A percentile compares a stretch with the other conserved stretches of the same genome.
Conservation (phyloP, 2,329 filamentous ascomycete species). For the Thelonectria rubi region DNA sequence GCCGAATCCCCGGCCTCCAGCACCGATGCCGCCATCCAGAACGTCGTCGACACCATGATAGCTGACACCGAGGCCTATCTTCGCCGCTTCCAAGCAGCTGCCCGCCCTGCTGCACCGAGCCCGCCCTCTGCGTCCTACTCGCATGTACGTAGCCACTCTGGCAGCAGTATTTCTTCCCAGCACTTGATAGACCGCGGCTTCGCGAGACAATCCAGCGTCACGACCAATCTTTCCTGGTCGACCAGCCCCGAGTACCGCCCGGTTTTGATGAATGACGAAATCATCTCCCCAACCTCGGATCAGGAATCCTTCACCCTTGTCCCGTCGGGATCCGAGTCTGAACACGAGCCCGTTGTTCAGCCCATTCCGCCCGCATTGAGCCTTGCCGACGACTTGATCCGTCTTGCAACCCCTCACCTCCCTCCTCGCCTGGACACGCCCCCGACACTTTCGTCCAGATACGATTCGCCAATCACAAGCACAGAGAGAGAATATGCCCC, state of each 20-base stretch:
- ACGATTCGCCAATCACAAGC: slow-evolving; percentile 23
- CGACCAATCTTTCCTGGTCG: slow-evolving; percentile 33
- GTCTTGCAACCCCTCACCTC: slow-evolving; percentile 39
- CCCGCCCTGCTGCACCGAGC: slow-evolving; percentile 29
- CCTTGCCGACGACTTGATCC: slow-evolving; percentile 35
- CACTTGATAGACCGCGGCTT: slow-evolving; percentile 29
- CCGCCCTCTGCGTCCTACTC: slow-evolving; percentile 36
- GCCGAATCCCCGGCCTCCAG: slow-evolving; percentile 36
- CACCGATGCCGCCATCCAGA: slow-evolving; percentile 31
- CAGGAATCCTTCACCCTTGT: slow-evolving; percentile 35
- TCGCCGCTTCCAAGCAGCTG: slow-evolving; percentile 33
- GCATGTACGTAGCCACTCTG: slow-evolving; percentile 36
- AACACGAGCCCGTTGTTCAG: slow-evolving; percentile 18
- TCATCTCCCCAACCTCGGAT: slow-evolving; percentile 11
- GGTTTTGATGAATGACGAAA: slow-evolving; percentile 19
- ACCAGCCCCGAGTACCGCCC: slow-evolving; percentile 29
- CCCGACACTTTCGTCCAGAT: slow-evolving; percentile 30
- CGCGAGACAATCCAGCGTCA: slow-evolving; percentile 33
- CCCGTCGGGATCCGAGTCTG: slow-evolving; percentile 25
- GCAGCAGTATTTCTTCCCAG: slow-evolving; percentile 35
- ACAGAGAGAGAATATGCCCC: neutral
- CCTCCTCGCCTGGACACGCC: slow-evolving; percentile 39
- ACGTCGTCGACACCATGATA: slow-evolving; percentile 39
- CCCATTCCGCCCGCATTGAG: slow-evolving; percentile 17
- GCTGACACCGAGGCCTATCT: slow-evolving; percentile 41